phyloP scores from a whole-genome alignment of 108 stramenopile genomes.

The Cyclotella kingstonii region DNA sequence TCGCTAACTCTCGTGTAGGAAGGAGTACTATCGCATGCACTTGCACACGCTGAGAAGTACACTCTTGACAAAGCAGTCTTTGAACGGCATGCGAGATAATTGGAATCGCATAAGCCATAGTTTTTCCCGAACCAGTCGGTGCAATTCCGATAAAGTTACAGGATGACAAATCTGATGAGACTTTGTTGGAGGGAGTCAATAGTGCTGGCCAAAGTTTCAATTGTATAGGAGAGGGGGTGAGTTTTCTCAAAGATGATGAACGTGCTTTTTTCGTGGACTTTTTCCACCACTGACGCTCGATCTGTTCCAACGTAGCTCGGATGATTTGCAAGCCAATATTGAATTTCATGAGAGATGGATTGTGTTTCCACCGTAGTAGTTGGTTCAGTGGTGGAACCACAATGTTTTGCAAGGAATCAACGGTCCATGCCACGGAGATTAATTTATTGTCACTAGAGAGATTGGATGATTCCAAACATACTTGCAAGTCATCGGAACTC shows the following conservation, averaged over 20 bases:
- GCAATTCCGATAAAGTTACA: slow-evolving; percentile 61
- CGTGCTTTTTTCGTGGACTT: slow-evolving; percentile 3
- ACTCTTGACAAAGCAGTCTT: background rate
- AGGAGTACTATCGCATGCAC: slow-evolving; percentile 57
- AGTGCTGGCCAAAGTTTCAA: slow-evolving; percentile 62
- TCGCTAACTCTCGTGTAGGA: slow-evolving; percentile 71
- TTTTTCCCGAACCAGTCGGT: slow-evolving; percentile 67
- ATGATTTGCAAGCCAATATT: slow-evolving; percentile 22
- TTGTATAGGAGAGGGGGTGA: slow-evolving; percentile 60
- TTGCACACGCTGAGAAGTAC: background rate
- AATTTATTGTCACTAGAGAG: too few relatives aligned
- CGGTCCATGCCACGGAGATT: too few relatives aligned
- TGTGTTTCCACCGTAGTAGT: too few relatives aligned
- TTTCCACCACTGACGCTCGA: slow-evolving; percentile 12
- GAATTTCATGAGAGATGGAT: background rate
- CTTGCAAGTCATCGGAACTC: too few relatives aligned
- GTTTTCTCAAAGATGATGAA: background rate
- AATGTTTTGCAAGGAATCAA: too few relatives aligned
- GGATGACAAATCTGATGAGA: background rate
- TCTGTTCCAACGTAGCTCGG: slow-evolving; percentile 22
- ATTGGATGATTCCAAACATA: too few relatives aligned
- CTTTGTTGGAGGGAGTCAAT: slow-evolving; percentile 14
- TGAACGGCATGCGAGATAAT: slow-evolving; percentile 23
- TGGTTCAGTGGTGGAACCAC: too few relatives aligned
- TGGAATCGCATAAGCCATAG: slow-evolving; percentile 60